phyloP scores from a whole-genome alignment of 495 filamentous ascomycete species.

The Talaromyces nanjingensis region DNA sequence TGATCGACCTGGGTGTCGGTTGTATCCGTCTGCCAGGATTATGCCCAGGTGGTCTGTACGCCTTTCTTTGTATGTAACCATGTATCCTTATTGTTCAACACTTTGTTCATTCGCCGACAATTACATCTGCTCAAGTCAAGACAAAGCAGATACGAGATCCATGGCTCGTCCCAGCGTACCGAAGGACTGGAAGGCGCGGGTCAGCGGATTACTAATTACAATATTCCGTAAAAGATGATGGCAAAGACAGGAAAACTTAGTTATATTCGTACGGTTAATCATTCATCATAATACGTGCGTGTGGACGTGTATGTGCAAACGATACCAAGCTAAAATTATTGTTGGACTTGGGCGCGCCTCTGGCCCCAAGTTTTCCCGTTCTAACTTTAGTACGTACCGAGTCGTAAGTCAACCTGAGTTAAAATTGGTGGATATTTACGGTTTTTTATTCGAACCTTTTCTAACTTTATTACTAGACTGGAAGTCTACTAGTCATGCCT shows the following conservation, averaged over 20 bases:
- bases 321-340: not conserved
- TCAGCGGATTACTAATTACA: not conserved
- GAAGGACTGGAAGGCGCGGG: conserved; percentile 8
- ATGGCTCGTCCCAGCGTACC: conserved; percentile 4
- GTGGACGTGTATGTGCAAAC: not conserved
- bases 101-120: not conserved
- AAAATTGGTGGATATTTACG: conserved; percentile 1
- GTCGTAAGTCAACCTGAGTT: not conserved
- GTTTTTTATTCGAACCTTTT: not conserved
- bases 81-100: not conserved
- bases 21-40: not conserved
- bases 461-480: not conserved
- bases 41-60: not conserved
- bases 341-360: conserved; percentile 1
- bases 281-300: not conserved
- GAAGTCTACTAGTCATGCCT: conserved; percentile 6
- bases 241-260: not conserved
- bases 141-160: not conserved
- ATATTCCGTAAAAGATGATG: not conserved
- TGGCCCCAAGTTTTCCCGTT: not conserved
- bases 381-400: conserved; percentile 2
- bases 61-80: not conserved
- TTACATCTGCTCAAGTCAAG: not conserved
- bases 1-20: not conserved
- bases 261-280: not conserved